Evolutionary conservation across 495 filamentous ascomycete genomes (phyloP), one percentile per base, ranked within the genome.

Genomic region (Xylaria castorea): DNA sequence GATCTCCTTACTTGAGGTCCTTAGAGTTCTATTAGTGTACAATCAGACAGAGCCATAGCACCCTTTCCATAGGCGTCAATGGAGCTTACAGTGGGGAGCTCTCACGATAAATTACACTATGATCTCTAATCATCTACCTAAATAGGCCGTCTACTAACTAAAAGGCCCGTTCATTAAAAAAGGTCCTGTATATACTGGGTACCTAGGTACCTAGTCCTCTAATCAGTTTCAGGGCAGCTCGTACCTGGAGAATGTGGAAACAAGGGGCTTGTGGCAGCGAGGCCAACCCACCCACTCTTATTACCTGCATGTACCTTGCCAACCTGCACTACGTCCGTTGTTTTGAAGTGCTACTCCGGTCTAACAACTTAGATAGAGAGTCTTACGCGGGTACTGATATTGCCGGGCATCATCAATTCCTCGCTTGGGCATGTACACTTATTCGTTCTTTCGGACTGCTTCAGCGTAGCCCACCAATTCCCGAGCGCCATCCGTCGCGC

Each of bases 221-320:
- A 57, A 57, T 57, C 32, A 3, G 65, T 67, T 67, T 67, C 65
- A 67, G 65, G 20, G 48, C 44, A 42, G 65, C 65, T 55, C 20
- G 30, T 61, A 20, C 58, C 58, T 61, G 34, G 58, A 61, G 58
- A 38, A 38, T 38, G 58, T 38, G 58, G 58, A 61, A 61, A 61
- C 34, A 61, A 60, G 58, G 58, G 58, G 58, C 20, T 38, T 60
- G 55, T 36, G 6, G 30, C 55, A 60, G 55, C 55, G 55, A 60
- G 27, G 7, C 32, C 58, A 36, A 36, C 27, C 27, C 30, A 38
- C 6, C 57, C 20, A 16, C 18, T 61, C 32, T 8, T 18, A 4
- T 57, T 18, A 32, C 53, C 27, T 18, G 53, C 53, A 32, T 57
- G 53, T 57, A 55, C 51, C 22, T 30, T 27, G 51, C 51, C 51